A percentile compares a stretch with the other conserved stretches of the same genome.
These are phyloP conservation scores for Colletotrichum tanaceti DNA, from an alignment of 2,329 filamentous ascomycete genomes.

Conservation along the genomic window DNA sequence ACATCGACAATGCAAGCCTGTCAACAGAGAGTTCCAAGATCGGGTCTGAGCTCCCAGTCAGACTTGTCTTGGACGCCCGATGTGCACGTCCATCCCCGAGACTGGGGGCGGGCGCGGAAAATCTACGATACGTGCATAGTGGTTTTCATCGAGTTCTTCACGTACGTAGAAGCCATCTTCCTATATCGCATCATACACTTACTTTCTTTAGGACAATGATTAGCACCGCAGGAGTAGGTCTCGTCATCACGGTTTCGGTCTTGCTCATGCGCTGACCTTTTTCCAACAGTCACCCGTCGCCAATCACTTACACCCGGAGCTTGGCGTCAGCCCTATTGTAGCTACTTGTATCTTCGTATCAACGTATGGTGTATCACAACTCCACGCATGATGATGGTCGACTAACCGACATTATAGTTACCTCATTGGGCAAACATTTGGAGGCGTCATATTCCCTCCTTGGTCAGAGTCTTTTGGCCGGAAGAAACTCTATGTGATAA, in stretches of 20 bases:
- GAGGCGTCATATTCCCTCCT: constrained; percentile 22
- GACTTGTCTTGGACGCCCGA: neutral
- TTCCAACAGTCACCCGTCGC: constrained; percentile 9
- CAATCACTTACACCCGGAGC: neutral
- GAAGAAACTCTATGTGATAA: constrained; percentile 24
- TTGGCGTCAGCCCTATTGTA: constrained; percentile 3
- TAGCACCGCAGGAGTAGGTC: constrained; percentile 25
- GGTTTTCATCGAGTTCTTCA: constrained; percentile 30
- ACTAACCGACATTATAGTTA: neutral
- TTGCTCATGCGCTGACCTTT: neutral
- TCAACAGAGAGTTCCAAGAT: neutral
- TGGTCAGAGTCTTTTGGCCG: constrained; percentile 30
- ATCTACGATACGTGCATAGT: constrained; percentile 19
- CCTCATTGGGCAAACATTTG: constrained; percentile 24
- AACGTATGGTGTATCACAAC: neutral
- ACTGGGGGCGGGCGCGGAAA: constrained; percentile 19
- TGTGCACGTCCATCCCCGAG: neutral
- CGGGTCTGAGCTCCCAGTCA: neutral
- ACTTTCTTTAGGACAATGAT: constrained; percentile 7
- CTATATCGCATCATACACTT: rapidly evolving
- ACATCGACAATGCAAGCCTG: neutral
- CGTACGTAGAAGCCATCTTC: neutral
- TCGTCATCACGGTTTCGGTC: neutral
- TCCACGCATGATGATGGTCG: neutral
- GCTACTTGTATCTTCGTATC: constrained; percentile 25